phyloP scores from a whole-genome alignment of 1,284 basidiomycete genomes.

The Farysia itapuensis region DNA sequence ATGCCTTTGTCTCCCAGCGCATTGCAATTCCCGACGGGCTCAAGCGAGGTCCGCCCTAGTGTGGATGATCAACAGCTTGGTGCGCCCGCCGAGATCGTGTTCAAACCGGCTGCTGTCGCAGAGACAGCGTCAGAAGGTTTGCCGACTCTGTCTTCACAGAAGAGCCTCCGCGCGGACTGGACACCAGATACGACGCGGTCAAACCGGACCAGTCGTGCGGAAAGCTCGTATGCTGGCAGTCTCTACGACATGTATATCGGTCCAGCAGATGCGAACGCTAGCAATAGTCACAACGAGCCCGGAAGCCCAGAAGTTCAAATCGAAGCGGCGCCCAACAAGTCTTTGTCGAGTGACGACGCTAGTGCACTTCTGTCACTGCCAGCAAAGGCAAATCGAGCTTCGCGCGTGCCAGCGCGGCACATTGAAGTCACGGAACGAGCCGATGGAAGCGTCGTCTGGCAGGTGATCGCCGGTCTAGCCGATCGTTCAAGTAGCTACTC shows the following conservation, averaged over 20 bases:
- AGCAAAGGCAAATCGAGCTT: too few relatives aligned
- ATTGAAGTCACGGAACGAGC: slow-evolving; percentile 54
- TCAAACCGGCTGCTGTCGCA: slow-evolving; percentile 1
- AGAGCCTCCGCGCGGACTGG: slow-evolving; percentile 14
- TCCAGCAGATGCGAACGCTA: neutral
- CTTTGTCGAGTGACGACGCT: neutral
- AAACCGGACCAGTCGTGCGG: slow-evolving; percentile 9
- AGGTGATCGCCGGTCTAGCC: slow-evolving; percentile 49
- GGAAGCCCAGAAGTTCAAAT: too few relatives aligned
- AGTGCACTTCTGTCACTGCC: too few relatives aligned
- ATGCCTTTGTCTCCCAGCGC: too few relatives aligned
- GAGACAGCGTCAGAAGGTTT: slow-evolving; percentile 1
- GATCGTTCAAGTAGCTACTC: slow-evolving; percentile 41
- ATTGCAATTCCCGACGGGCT: too few relatives aligned
- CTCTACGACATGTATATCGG: slow-evolving; percentile 48
- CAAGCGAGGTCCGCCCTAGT: too few relatives aligned
- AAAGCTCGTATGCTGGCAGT: slow-evolving; percentile 43
- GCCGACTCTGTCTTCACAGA: slow-evolving; percentile 6
- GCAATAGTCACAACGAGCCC: neutral
- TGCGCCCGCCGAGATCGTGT: too few relatives aligned
- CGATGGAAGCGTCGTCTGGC: slow-evolving; percentile 52
- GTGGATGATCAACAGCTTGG: too few relatives aligned
- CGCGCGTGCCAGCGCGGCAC: slow-evolving; percentile 19
- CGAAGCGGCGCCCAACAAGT: too few relatives aligned
- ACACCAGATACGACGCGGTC: slow-evolving; percentile 4